Base-by-base conservation (phyloP, 2,329 filamentous ascomycete species). In the Alternaria sp. region DNA sequence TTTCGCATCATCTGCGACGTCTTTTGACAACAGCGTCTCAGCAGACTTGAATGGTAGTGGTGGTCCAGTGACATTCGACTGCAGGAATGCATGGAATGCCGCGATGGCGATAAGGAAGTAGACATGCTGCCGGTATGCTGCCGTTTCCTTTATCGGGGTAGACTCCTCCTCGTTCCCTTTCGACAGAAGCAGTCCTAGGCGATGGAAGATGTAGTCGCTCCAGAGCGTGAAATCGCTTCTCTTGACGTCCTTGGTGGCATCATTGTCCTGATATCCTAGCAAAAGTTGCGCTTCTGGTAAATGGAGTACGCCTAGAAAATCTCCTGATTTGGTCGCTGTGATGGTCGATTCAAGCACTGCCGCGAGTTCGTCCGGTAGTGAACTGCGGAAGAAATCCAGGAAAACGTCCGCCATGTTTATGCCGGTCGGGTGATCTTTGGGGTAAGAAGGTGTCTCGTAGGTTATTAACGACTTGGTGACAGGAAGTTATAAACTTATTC, bases 51-150 rank as follows among this genome's bases (percentile, higher is more conserved):
- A 90, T 0, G 84, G 81, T n/a, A 97, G 83, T 0, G 93, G 90
- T 1, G 94, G 94, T 0, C 94, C 94, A 4, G 94, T 97, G 58
- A 96, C 92, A 76, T 93, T 97, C 1, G 89, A 89, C 78, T 97
- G 94, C 15, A 97, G 80, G 76, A 97, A 97, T 11, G 90, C 88
- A 74, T 93, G 87, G 11, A 97, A 84, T 2, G 90, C 87, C 1
- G 91, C 89, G 51, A 92, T 82, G 10, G 89, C 92, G 33, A 91
- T 82, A 47, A 87, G 82, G 58, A 88, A 82, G 49, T 82, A 77
- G 3, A 83, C 67, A 59, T 81, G 72, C 60, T 82, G 81, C 20
- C 74, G 78, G 62, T 82, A 82, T n/a, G 75, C 71, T 26, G 76
- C 65, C 15, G 75, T 78, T 62, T 81, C 76, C 53, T 68, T 61